Percentiles rank a stretch among this genome's conserved stretches.
Evolutionary conservation across 139 green algal genomes (phyloP).

Genomic region (Tetraselmis striata): DNA sequence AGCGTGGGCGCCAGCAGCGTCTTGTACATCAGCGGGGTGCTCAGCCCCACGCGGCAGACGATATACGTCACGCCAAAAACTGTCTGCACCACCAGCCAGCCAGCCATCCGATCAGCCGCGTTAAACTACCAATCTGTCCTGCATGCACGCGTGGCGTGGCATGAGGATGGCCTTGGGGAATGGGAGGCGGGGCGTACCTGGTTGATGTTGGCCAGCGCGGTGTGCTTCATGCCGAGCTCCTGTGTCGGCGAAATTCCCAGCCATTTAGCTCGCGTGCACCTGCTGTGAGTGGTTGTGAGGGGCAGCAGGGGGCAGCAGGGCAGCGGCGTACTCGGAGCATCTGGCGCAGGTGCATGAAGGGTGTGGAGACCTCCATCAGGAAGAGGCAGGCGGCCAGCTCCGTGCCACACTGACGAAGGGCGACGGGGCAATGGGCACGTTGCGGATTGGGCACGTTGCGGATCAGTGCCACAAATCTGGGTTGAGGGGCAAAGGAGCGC

Average conservation of each 20-base stretch:
- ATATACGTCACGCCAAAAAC: background rate
- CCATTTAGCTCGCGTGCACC: background rate
- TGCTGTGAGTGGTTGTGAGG: too few species aligned
- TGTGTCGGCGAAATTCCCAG: background rate
- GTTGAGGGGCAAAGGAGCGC: too few species aligned
- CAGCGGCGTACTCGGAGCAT: conserved; percentile 13
- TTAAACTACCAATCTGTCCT: too few species aligned
- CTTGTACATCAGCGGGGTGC: background rate
- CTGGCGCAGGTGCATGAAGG: conserved; percentile 25
- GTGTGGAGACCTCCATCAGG: conserved; percentile 31
- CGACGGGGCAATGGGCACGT: too few species aligned
- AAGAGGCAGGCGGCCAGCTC: conserved; percentile 31
- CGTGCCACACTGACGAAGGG: conserved; percentile 13
- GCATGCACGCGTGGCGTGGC: too few species aligned
- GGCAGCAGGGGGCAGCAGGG: too few species aligned
- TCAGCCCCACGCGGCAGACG: background rate
- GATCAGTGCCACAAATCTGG: too few species aligned
- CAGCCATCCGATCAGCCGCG: background rate
- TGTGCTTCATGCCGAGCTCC: conserved; percentile 21
- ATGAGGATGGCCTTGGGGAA: too few species aligned
- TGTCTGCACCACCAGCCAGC: background rate
- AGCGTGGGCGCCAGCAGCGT: background rate
- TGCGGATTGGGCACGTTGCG: too few species aligned
- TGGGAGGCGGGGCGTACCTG: background rate
- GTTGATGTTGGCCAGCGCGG: conserved; percentile 1